Conservation (phyloP, 352 stramenopile species). For the Phytophthora megakarya region DNA sequence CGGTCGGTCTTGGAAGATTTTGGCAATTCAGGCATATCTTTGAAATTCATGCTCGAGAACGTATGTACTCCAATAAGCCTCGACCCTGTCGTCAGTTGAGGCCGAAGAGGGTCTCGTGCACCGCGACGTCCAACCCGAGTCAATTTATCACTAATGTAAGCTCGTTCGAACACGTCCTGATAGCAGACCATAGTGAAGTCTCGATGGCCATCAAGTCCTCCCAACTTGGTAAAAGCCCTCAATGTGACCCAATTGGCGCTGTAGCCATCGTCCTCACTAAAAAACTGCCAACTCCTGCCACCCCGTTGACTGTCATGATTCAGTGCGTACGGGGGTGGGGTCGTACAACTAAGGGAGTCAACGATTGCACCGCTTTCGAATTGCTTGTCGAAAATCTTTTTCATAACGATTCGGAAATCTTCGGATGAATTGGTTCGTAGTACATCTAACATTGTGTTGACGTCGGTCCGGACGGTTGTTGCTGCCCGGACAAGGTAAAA, state of each 20-base stretch:
- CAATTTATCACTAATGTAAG: constrained; percentile 32
- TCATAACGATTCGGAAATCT: constrained; percentile 49
- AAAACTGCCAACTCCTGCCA: constrained; percentile 28
- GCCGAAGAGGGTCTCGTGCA: constrained; percentile 23
- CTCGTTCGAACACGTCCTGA: constrained; percentile 62
- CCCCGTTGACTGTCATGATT: constrained; percentile 5
- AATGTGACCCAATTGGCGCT: constrained; percentile 62
- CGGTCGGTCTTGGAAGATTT: constrained; percentile 51
- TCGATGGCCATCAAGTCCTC: constrained; percentile 38
- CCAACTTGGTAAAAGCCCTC: constrained; percentile 38
- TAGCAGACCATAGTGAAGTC: constrained; percentile 73
- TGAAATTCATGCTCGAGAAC: constrained; percentile 69
- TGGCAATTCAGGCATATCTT: constrained; percentile 59
- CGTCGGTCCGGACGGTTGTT: constrained; percentile 47
- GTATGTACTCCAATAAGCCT: constrained; percentile 59
- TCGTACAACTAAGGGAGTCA: constrained; percentile 53
- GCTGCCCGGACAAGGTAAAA: constrained; percentile 65
- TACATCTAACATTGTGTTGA: constrained; percentile 46
- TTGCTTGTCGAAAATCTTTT: constrained; percentile 59
- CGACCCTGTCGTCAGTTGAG: constrained; percentile 17
- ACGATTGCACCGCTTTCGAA: constrained; percentile 50
- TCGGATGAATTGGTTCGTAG: constrained; percentile 44
- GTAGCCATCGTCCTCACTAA: constrained; percentile 64
- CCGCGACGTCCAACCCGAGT: constrained; percentile 32
- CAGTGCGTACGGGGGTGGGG: constrained; percentile 38